Percentiles rank a stretch among this genome's conserved stretches.
These are phyloP conservation scores for Pseudocercospora cruenta DNA, from an alignment of 2,329 filamentous ascomycete genomes.

Conservation along the genomic window DNA sequence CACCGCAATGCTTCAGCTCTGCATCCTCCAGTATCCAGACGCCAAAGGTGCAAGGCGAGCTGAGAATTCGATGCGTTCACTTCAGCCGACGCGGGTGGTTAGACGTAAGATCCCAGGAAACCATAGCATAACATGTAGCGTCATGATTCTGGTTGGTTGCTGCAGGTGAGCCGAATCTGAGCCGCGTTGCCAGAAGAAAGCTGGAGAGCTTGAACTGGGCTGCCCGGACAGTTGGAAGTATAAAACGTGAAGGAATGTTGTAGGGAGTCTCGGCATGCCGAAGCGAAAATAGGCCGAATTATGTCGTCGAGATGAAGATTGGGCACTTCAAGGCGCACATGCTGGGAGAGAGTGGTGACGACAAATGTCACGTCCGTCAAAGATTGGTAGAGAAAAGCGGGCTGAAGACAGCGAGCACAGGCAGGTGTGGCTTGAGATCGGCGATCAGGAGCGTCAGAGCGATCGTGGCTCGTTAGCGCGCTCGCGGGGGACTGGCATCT, in stretches of 20 bases:
- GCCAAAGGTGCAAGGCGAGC: background rate
- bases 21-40: background rate
- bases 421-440: background rate
- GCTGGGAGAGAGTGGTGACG: no score
- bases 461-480: conserved; percentile 1
- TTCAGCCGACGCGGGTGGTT: background rate
- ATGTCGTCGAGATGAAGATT: background rate
- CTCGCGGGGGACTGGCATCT: conserved; percentile 7
- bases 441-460: background rate
- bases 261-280: background rate
- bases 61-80: background rate
- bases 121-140: background rate
- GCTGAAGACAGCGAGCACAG: background rate
- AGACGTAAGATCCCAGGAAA: background rate
- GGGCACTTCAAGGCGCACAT: no score
- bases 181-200: background rate
- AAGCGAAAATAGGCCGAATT: background rate
- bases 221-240: background rate
- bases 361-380: background rate
- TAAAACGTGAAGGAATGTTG: no score
- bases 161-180: background rate
- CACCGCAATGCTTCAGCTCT: background rate
- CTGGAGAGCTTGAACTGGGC: background rate
- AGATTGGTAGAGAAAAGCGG: background rate
- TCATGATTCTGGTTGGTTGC: background rate